Percentiles rank a stretch among this genome's conserved stretches.
Conservation (phyloP, 2,329 filamentous ascomycete species). For the Fusarium fracticaudum region DNA sequence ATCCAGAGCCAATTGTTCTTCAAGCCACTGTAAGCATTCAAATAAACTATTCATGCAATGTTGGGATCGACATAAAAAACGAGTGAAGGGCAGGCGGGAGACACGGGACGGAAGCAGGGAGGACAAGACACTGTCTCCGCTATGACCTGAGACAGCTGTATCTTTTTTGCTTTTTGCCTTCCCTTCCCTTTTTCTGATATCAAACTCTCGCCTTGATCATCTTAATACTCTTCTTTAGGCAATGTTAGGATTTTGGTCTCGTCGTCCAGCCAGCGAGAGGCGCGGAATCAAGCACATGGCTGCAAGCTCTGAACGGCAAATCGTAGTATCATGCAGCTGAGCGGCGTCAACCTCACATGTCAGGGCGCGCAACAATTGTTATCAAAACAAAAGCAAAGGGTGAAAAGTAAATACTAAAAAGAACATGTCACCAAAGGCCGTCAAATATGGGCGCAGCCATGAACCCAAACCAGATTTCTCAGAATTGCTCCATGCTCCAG, state of each 20-base stretch:
- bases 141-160: not conserved
- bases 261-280: constrained; percentile 25
- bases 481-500: not conserved
- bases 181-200: not conserved
- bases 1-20: not conserved
- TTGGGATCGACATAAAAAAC: not conserved
- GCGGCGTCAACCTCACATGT: not conserved
- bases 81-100: not conserved
- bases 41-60: not conserved
- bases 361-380: not conserved
- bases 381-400: not conserved
- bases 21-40: not conserved
- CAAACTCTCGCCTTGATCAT: not conserved
- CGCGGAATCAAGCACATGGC: constrained; percentile 10
- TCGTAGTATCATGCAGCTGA: not conserved
- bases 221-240: not conserved
- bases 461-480: not conserved
- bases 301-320: not conserved
- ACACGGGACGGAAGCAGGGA: constrained; percentile 18
- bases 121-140: constrained; percentile 14
- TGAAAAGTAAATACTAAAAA: not conserved
- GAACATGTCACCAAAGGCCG: not conserved
- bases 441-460: not conserved
- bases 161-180: not conserved
- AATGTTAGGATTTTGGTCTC: not conserved